Percentiles rank a stretch among this genome's conserved stretches.
Conservation (phyloP, 2,329 filamentous ascomycete species). For the Intubia oerlemansii region DNA sequence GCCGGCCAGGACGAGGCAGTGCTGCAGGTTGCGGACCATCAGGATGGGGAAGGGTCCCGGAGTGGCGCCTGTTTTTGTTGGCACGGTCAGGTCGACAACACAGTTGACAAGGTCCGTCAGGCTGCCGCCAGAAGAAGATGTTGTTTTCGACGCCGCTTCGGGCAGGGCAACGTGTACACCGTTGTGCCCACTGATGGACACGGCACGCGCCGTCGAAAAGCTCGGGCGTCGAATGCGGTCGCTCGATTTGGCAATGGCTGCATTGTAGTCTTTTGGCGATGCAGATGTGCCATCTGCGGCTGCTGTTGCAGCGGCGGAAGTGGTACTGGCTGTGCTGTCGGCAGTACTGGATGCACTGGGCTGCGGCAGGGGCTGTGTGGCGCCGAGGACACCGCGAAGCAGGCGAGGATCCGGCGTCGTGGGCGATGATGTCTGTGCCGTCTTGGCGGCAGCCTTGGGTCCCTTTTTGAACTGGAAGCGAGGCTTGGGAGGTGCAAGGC, state of each 20-base stretch:
- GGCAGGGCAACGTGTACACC: slow-evolving; percentile 62
- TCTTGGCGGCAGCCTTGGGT: slow-evolving; percentile 2
- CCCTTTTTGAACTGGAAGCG: slow-evolving; percentile 59
- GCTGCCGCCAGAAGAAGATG: slow-evolving; percentile 51
- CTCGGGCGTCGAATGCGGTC: slow-evolving; percentile 32
- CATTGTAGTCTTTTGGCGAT: slow-evolving; percentile 39
- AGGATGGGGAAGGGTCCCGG: slow-evolving; percentile 40
- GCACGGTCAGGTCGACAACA: slow-evolving; percentile 61
- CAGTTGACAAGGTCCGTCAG: slow-evolving; percentile 48
- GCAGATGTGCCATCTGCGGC: too few species aligned
- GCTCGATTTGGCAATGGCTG: slow-evolving; percentile 22
- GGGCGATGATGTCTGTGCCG: slow-evolving; percentile 11
- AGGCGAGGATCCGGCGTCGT: slow-evolving; percentile 22
- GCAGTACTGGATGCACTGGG: neutral
- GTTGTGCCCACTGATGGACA: slow-evolving; percentile 45
- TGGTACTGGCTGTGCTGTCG: neutral
- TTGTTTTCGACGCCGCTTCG: slow-evolving; percentile 44
- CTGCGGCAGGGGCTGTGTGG: neutral
- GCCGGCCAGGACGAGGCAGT: slow-evolving; percentile 57
- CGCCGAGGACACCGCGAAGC: slow-evolving; percentile 7
- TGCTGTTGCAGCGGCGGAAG: neutral
- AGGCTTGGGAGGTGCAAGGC: slow-evolving; percentile 43
- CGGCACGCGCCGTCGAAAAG: slow-evolving; percentile 37
- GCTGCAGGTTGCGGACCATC: slow-evolving; percentile 43
- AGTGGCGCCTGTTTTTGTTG: slow-evolving; percentile 21